A percentile compares a stretch with the other conserved stretches of the same genome.
Conservation (phyloP, 169 alveolate species). For the Theileria orientalis region DNA sequence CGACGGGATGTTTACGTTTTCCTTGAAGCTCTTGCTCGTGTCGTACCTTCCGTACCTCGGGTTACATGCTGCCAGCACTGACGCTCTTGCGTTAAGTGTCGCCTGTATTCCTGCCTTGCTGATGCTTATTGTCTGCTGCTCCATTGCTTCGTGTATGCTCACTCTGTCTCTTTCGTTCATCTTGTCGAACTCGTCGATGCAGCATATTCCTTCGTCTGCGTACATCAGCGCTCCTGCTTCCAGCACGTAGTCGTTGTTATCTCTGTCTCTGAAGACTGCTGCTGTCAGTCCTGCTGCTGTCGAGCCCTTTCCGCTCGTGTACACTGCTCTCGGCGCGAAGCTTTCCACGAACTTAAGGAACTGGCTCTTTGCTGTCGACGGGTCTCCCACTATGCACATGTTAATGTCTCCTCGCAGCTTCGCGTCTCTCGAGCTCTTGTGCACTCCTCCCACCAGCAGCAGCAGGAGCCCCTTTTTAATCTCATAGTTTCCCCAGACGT, state of each 20-base stretch:
- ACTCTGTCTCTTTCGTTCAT: conserved; percentile 95
- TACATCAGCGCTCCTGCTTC: conserved; percentile 98
- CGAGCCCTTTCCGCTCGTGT: conserved; percentile 95
- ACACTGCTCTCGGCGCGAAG: conserved; percentile 91
- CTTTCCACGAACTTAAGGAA: conserved; percentile 90
- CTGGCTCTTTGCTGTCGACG: conserved; percentile 97
- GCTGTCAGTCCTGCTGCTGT: conserved; percentile 98
- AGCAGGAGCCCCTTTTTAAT: conserved; percentile 95
- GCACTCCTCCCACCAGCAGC: conserved; percentile 95
- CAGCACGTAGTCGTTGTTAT: conserved; percentile 93
- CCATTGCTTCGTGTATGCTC: conserved; percentile 99
- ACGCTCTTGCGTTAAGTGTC: conserved; percentile 96
- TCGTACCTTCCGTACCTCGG: conserved; percentile 96
- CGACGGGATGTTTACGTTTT: conserved; percentile 92
- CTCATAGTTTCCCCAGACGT: conserved; percentile 93
- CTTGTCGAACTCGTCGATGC: conserved; percentile 97
- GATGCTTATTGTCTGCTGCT: conserved; percentile 95
- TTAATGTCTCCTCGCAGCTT: conserved; percentile 94
- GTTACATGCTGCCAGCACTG: conserved; percentile 98
- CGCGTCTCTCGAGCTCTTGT: conserved; percentile 91
- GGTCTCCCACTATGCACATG: conserved; percentile 97
- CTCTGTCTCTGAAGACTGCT: conserved; percentile 95
- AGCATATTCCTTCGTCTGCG: conserved; percentile 97
- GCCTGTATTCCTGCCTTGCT: conserved; percentile 98
- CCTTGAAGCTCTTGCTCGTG: conserved; percentile 85